These are phyloP conservation scores for Cenococcum geophilum DNA, from an alignment of 495 filamentous ascomycete species.

Conservation along the genomic window DNA sequence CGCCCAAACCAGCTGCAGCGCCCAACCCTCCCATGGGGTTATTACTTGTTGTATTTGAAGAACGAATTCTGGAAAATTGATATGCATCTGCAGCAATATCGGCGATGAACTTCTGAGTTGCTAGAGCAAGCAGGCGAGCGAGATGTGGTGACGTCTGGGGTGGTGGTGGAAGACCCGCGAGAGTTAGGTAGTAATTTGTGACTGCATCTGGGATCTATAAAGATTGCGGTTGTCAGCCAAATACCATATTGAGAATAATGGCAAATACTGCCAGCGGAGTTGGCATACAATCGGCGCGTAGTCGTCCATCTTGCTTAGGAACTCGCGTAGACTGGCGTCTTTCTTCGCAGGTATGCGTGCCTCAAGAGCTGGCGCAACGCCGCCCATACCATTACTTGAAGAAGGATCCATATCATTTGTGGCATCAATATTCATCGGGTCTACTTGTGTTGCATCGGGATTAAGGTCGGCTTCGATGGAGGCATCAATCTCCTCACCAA, in stretches of 20 bases:
- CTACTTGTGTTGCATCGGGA: constrained; percentile 22
- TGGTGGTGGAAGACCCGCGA: constrained; percentile 85
- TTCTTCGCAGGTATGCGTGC: constrained; percentile 66
- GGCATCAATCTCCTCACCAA: constrained; percentile 31
- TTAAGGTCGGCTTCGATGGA: constrained; percentile 31
- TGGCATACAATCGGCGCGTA: constrained; percentile 87
- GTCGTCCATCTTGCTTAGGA: constrained; percentile 93
- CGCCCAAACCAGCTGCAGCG: constrained; percentile 65
- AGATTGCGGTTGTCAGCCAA: not conserved
- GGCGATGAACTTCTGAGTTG: constrained; percentile 95
- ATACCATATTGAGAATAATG: not conserved
- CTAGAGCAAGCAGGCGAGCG: constrained; percentile 86
- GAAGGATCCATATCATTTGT: constrained; percentile 25
- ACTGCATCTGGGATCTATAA: constrained; percentile 92
- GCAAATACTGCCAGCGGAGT: not conserved
- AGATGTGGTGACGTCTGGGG: constrained; percentile 81
- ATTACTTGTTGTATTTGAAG: constrained; percentile 73
- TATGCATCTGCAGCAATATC: constrained; percentile 97
- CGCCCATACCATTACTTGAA: constrained; percentile 19
- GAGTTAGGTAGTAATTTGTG: constrained; percentile 94
- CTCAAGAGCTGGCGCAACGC: constrained; percentile 26
- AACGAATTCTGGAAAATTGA: constrained; percentile 90
- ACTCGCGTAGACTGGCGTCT: constrained; percentile 84
- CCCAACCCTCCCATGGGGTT: constrained; percentile 84
- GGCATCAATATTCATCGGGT: constrained; percentile 32